Evolutionary conservation across 139 green algal genomes (phyloP).

Genomic region (Eudorina sp.): DNA sequence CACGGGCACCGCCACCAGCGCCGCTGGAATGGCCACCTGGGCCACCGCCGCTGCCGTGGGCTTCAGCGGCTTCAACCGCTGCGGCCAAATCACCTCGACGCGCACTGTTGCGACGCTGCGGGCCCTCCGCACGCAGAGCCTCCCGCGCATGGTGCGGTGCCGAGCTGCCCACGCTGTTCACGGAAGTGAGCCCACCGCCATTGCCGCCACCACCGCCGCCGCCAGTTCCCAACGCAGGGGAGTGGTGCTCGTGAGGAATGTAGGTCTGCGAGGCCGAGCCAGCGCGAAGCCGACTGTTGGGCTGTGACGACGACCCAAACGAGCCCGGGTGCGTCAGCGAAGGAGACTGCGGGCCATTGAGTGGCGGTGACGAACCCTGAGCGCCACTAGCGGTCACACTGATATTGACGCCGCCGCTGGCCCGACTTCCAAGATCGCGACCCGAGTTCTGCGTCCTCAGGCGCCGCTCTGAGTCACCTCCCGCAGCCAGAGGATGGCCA

Average conservation of each 20-base stretch:
- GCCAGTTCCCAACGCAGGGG: neutral
- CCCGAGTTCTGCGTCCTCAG: neutral
- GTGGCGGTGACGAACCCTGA: neutral
- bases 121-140: neutral
- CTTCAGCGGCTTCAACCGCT: neutral
- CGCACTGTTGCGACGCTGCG: conserved; percentile 31
- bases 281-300: conserved; percentile 32
- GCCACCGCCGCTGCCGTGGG: neutral
- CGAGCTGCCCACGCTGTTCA: neutral
- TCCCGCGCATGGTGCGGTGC: conserved; percentile 29
- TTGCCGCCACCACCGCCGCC: neutral
- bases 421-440: neutral
- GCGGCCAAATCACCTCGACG: conserved; percentile 1
- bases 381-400: neutral
- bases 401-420: neutral
- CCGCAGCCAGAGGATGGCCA: neutral
- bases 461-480: neutral
- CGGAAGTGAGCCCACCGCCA: neutral
- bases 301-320: neutral
- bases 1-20: neutral
- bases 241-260: neutral
- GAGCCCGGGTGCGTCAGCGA: neutral
- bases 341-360: neutral
- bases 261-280: neutral
- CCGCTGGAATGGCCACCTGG: neutral